These are phyloP conservation scores for Lachnellula subtilissima DNA, from an alignment of 2,329 filamentous ascomycete species.

Conservation along the genomic window DNA sequence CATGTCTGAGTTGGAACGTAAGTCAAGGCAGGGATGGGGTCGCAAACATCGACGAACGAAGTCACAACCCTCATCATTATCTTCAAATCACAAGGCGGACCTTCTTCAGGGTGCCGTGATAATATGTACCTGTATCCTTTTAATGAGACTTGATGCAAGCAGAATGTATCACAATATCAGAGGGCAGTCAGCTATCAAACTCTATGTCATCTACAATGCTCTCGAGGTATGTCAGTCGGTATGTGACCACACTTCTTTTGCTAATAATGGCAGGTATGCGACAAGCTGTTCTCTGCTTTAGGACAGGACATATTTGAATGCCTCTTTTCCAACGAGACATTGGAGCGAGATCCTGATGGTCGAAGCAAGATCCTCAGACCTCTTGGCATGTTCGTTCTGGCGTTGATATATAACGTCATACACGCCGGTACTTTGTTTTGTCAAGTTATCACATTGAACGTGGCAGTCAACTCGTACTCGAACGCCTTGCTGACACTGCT, in stretches of 20 bases:
- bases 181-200: slow-evolving; percentile 92
- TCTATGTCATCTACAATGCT: slow-evolving; percentile 98
- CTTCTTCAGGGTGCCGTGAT: slow-evolving; percentile 87
- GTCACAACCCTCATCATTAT: slow-evolving; percentile 78
- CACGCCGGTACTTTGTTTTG: slow-evolving; percentile 91
- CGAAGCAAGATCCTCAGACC: slow-evolving; percentile 87
- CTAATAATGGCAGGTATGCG: slow-evolving; percentile 90
- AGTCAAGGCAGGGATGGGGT: slow-evolving; percentile 27
- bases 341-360: slow-evolving; percentile 81
- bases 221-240: slow-evolving; percentile 57
- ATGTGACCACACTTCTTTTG: slow-evolving; percentile 32
- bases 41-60: slow-evolving; percentile 66
- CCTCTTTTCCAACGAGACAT: slow-evolving; percentile 85
- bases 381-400: slow-evolving; percentile 84
- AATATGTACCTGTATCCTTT: slow-evolving; percentile 73
- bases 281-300: slow-evolving; percentile 82
- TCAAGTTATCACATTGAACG: slow-evolving; percentile 95
- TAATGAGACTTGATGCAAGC: slow-evolving; percentile 91
- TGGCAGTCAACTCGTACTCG: slow-evolving; percentile 97
- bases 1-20: slow-evolving; percentile 23
- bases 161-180: slow-evolving; percentile 98
- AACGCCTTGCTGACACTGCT: slow-evolving; percentile 90
- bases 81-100: slow-evolving; percentile 90
- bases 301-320: slow-evolving; percentile 97
- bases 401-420: slow-evolving; percentile 79